phyloP scores from a whole-genome alignment of 176 grass and related monocot genomes.

The Triticum timopheevii region DNA sequence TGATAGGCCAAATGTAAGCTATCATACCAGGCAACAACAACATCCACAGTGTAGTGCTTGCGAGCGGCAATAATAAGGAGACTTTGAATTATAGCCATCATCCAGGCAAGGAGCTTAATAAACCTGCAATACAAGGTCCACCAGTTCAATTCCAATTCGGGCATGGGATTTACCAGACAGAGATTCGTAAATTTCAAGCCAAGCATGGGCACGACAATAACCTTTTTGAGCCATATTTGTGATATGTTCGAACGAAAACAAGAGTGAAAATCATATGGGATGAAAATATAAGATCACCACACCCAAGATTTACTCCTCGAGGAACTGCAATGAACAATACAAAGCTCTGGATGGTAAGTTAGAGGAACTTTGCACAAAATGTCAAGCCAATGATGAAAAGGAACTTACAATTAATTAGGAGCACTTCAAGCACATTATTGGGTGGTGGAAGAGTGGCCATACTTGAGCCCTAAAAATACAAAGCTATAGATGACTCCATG shows the following conservation, averaged over 20 bases:
- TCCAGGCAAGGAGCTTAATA: constrained; percentile 80
- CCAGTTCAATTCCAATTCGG: neutral
- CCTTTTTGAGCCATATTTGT: constrained; percentile 97
- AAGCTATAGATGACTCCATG: constrained; percentile 28
- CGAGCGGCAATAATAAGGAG: constrained; percentile 90
- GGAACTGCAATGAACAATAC: constrained; percentile 68
- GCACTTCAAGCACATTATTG: constrained; percentile 72
- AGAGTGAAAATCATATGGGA: constrained; percentile 99
- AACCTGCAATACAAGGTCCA: constrained; percentile 37
- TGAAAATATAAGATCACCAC: constrained; percentile 98
- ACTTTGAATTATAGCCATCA: constrained; percentile 77
- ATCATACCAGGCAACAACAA: constrained; percentile 87
- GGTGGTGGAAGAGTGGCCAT: constrained; percentile 84
- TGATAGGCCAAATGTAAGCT: neutral
- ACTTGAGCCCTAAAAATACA: constrained; percentile 60
- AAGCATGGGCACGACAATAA: neutral
- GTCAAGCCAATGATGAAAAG: neutral
- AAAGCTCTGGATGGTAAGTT: neutral
- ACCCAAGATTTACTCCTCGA: constrained; percentile 75
- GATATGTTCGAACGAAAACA: constrained; percentile 77
- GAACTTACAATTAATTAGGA: constrained; percentile 84
- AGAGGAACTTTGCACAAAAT: neutral
- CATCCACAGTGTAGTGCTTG: constrained; percentile 93
- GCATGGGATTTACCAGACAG: neutral
- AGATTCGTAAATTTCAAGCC: neutral